A percentile compares a stretch with the other conserved stretches of the same genome.
phyloP scores from a whole-genome alignment of 805 yeast genomes.

The Saccharomycopsis javanensis region DNA sequence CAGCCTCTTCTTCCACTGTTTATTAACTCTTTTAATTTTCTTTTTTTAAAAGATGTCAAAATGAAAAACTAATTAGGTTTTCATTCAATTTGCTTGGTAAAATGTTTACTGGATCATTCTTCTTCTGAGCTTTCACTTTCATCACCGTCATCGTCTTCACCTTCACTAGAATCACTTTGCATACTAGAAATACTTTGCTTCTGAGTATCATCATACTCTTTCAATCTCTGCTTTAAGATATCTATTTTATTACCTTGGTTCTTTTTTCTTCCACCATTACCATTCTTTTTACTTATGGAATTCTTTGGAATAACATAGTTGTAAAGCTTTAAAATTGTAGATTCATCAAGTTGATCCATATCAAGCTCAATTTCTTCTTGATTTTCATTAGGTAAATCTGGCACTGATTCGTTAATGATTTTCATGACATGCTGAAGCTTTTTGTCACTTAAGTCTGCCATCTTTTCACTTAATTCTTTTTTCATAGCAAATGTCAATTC shows the following conservation, averaged over 20 bases:
- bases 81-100: too few relatives aligned
- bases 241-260: slow-evolving; percentile 46
- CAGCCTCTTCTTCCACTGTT: background rate
- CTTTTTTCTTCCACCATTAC: slow-evolving; percentile 23
- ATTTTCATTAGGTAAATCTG: slow-evolving; percentile 39
- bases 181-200: slow-evolving; percentile 27
- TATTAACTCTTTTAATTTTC: background rate
- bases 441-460: slow-evolving; percentile 66
- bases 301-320: slow-evolving; percentile 52
- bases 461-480: slow-evolving; percentile 81
- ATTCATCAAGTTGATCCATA: slow-evolving; percentile 83
- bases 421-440: slow-evolving; percentile 75
- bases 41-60: background rate
- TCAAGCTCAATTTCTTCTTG: slow-evolving; percentile 96
- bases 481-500: slow-evolving; percentile 82
- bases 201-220: slow-evolving; percentile 47
- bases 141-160: slow-evolving; percentile 39
- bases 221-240: slow-evolving; percentile 62
- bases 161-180: slow-evolving; percentile 27
- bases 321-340: slow-evolving; percentile 74
- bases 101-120: too few relatives aligned
- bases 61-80: too few relatives aligned
- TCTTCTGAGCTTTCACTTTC: slow-evolving; percentile 67
- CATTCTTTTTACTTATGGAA: slow-evolving; percentile 26
- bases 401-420: slow-evolving; percentile 69